Evolutionary conservation across 176 grass and related monocot genomes (phyloP).

Genomic region (Zizania latifolia): DNA sequence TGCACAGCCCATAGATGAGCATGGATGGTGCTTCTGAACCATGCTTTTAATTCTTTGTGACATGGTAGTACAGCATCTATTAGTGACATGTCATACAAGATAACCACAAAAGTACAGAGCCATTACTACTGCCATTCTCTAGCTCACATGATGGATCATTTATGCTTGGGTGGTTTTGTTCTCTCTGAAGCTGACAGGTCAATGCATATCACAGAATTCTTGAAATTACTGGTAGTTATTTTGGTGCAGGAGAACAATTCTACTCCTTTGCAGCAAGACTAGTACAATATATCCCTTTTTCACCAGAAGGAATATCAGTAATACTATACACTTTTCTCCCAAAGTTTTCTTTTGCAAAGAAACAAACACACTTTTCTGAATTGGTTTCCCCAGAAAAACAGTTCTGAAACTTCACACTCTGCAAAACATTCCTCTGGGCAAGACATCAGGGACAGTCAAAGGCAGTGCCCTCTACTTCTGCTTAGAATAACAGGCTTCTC

Average conservation of each 20-base stretch:
- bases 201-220: not conserved
- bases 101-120: not conserved
- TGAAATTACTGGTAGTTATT: not conserved
- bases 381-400: too few relatives aligned
- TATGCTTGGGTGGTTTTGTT: not conserved
- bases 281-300: not conserved
- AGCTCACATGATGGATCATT: not conserved
- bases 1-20: not conserved
- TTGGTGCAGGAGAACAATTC: not conserved
- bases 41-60: not conserved
- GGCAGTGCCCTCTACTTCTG: too few relatives aligned
- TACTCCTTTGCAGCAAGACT: not conserved
- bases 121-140: not conserved
- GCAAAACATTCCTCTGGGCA: not conserved
- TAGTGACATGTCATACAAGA: not conserved
- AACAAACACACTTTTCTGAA: not conserved
- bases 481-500: not conserved
- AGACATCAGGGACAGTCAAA: not conserved
- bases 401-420: not conserved
- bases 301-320: not conserved
- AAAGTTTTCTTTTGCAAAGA: not conserved
- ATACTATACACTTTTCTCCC: not conserved
- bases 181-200: not conserved
- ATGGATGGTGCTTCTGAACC: not conserved
- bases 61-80: not conserved